These are phyloP conservation scores for Voacanga thouarsii DNA, from an alignment of 257 asterid genomes.

Conservation along the genomic window DNA sequence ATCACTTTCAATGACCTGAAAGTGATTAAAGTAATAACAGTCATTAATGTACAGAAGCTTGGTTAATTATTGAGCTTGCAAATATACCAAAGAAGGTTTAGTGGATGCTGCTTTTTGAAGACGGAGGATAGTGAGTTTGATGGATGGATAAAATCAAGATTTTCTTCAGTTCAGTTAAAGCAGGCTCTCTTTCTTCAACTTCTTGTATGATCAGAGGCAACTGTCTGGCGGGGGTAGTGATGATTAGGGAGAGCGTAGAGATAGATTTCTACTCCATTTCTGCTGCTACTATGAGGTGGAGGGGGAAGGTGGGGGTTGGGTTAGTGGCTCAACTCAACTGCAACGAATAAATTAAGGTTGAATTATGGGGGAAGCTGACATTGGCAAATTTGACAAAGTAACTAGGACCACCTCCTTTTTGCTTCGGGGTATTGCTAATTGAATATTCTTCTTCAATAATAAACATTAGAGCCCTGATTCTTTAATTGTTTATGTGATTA, in stretches of 20 bases:
- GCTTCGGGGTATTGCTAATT: neutral
- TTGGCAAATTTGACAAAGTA: neutral
- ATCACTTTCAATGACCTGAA: neutral
- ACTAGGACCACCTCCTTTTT: neutral
- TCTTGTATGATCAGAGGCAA: too few species aligned
- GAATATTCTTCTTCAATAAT: neutral
- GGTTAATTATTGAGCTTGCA: neutral
- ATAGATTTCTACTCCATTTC: too few species aligned
- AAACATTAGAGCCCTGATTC: neutral
- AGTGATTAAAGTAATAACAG: neutral
- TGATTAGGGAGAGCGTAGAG: neutral
- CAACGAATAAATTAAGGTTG: neutral
- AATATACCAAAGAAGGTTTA: neutral
- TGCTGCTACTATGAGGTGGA: neutral
- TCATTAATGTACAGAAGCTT: neutral
- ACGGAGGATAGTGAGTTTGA: neutral
- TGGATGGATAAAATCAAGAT: neutral
- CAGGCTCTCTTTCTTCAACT: neutral
- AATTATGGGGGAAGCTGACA: slow-evolving; percentile 4
- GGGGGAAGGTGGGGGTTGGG: neutral
- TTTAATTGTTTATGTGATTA: neutral
- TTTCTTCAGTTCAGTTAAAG: too few species aligned
- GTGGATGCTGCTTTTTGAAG: neutral
- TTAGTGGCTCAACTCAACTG: slow-evolving; percentile 7
- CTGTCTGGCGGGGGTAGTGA: neutral